phyloP scores from a whole-genome alignment of 2,329 filamentous ascomycete species.

The Fusarium citri region DNA sequence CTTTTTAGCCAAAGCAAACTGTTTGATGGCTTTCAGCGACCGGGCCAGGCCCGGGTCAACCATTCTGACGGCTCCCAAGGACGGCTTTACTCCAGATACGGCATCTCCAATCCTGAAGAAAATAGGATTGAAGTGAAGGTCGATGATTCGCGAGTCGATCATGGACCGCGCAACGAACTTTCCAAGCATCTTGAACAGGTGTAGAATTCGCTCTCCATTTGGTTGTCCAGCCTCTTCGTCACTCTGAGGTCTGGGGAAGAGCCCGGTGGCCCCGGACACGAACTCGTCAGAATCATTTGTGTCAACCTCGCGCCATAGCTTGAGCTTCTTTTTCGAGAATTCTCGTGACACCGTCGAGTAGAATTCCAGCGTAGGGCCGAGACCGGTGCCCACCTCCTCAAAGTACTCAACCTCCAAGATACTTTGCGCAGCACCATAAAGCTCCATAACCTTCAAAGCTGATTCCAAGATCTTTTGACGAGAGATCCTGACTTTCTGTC shows the following conservation, averaged over 20 bases:
- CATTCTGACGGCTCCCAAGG: constrained; percentile 87
- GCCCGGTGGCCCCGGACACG: constrained; percentile 83
- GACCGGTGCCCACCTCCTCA: constrained; percentile 95
- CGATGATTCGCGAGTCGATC: constrained; percentile 97
- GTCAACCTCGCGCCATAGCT: constrained; percentile 95
- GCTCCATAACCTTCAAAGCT: constrained; percentile 97
- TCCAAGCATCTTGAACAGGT: constrained; percentile 91
- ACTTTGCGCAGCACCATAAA: constrained; percentile 96
- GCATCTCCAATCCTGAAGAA: constrained; percentile 95
- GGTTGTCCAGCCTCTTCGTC: constrained; percentile 78
- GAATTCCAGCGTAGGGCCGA: constrained; percentile 96
- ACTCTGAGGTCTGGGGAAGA: constrained; percentile 93
- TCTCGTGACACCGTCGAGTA: constrained; percentile 98
- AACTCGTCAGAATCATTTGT: constrained; percentile 78
- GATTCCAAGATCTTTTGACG: constrained; percentile 95
- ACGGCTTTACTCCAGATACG: constrained; percentile 75
- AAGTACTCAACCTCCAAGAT: constrained; percentile 98
- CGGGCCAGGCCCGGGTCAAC: constrained; percentile 89
- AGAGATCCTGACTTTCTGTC: constrained; percentile 98
- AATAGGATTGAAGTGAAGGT: constrained; percentile 95
- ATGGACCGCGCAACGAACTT: constrained; percentile 98
- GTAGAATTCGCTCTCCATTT: constrained; percentile 86
- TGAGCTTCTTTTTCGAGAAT: constrained; percentile 96
- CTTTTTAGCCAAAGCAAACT: constrained; percentile 85
- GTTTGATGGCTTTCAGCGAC: constrained; percentile 87